Evolutionary conservation across 768 basidiomycete genomes (phyloP), one percentile per base, ranked within the genome.

Genomic region (Leccinum rimulosum): DNA sequence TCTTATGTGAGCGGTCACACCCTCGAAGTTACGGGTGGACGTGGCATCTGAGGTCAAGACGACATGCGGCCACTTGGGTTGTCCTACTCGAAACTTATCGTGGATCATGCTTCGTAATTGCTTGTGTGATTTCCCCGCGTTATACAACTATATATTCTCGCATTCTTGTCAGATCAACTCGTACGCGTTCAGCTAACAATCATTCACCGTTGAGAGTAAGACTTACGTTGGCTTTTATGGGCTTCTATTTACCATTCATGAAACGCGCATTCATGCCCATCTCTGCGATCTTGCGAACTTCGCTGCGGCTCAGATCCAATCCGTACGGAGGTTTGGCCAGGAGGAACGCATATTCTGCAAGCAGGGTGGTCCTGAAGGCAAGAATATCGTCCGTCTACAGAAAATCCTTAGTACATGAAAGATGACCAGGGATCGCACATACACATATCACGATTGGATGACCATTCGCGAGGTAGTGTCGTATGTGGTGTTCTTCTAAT

Each of bases 1-100:
- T 84, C 87, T 3, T 94, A 89, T 68, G 86, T 94, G 56, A 84
- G 82, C 50, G 91, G 91, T 8, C 92, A 93, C 73, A 92, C 89
- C 15, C 76, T 93, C 55, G 90, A 92, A 72, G 88, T 90, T 22
- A 93, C 91, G 38, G 91, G 91, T 35, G 92, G 92, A 45, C 79
- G 80, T 55, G 89, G 89, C 38, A 91, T 92, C 56, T 90, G 72
- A 73, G 36, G 48, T 36, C 19, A 40, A 47, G 10, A 30, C 19
- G 4, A 4, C 25, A 17, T 33, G 31, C 30, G 9, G 36, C 12
- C 25, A 51, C 19, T 36, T 31, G 25, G 25, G 51, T 33, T 50
- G 36, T 17, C 19, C 45, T 36, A 31, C 19, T 17, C 56, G 40
- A 33, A 43, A 64, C 8, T n/a, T 47, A 36, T 38, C 43, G 5